Evolutionary conservation across 2,329 filamentous ascomycete species (phyloP).

Genomic region (Aspergillus oerlinghausenensis): DNA sequence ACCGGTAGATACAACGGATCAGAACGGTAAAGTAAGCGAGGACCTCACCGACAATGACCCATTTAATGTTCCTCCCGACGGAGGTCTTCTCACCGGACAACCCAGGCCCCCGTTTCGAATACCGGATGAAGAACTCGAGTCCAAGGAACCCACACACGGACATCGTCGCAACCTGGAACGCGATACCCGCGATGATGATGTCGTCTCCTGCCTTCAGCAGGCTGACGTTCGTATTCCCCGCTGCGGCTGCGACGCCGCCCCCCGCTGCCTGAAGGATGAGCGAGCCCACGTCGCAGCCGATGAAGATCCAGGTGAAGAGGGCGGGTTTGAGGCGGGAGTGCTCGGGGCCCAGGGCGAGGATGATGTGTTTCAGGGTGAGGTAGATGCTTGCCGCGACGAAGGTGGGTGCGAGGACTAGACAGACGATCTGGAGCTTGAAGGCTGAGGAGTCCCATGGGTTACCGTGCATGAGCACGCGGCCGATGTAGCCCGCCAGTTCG

Average conservation of each 20-base stretch:
- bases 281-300: conserved; percentile 55
- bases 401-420: conserved; percentile 53
- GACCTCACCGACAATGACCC: conserved; percentile 25
- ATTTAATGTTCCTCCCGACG: conserved; percentile 18
- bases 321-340: conserved; percentile 45
- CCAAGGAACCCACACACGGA: conserved; percentile 32
- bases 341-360: conserved; percentile 50
- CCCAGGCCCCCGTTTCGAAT: conserved; percentile 18
- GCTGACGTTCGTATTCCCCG: conserved; percentile 32
- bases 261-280: conserved; percentile 56
- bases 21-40: conserved; percentile 38
- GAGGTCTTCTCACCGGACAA: conserved; percentile 23
- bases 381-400: conserved; percentile 55
- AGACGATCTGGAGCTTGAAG: conserved; percentile 54
- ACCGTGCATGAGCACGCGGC: conserved; percentile 49
- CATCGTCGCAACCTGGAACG: conserved; percentile 53
- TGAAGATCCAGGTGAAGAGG: conserved; percentile 57
- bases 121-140: conserved; percentile 44
- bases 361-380: conserved; percentile 54
- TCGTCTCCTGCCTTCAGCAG: conserved; percentile 48
- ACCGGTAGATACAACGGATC: conserved; percentile 44
- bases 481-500: conserved; percentile 54
- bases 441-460: conserved; percentile 48
- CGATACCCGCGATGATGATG: conserved; percentile 56
- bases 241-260: conserved; percentile 54